Conservation (phyloP, 352 stramenopile genomes). For the Phytophthora cactorum region DNA sequence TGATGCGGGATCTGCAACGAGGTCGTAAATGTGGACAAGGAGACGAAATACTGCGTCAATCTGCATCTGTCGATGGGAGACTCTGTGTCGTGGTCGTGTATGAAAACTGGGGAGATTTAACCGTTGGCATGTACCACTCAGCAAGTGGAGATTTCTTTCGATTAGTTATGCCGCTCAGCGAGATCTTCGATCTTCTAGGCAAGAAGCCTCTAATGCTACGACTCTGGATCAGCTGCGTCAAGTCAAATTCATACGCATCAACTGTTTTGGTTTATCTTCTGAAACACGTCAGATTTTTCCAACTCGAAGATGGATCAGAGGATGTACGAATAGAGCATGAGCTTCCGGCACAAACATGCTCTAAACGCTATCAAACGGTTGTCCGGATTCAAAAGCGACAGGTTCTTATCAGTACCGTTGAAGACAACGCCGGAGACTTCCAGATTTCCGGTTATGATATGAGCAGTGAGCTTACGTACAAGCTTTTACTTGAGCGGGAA, state of each 20-base stretch:
- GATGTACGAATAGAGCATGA: conserved; percentile 19
- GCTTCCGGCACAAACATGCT: conserved; percentile 7
- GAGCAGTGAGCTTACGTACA: conserved; percentile 43
- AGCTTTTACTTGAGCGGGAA: conserved; percentile 57
- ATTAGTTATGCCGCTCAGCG: conserved; percentile 38
- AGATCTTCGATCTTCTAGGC: conserved; percentile 44
- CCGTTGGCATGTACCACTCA: conserved; percentile 60
- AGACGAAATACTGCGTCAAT: conserved; percentile 76
- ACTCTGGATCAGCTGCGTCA: conserved; percentile 73
- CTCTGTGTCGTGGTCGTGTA: conserved; percentile 65
- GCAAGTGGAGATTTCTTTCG: conserved; percentile 38
- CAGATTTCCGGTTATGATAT: conserved; percentile 54
- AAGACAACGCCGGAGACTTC: conserved; percentile 52
- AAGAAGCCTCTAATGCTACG: conserved; percentile 54
- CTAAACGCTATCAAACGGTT: conserved; percentile 39
- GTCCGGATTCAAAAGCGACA: conserved; percentile 45
- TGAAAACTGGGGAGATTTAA: conserved; percentile 85
- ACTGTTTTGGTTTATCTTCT: conserved; percentile 53
- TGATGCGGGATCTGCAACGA: conserved; percentile 60
- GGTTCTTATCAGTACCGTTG: conserved; percentile 55
- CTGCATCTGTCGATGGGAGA: conserved; percentile 43
- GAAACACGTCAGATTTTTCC: conserved; percentile 42
- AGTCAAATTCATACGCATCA: conserved; percentile 69
- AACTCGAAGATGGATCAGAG: conserved; percentile 13
- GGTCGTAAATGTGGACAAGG: conserved; percentile 73